These are phyloP conservation scores for Fusarium pseudocircinatum DNA, from an alignment of 2,329 filamentous ascomycete genomes.

Conservation along the genomic window DNA sequence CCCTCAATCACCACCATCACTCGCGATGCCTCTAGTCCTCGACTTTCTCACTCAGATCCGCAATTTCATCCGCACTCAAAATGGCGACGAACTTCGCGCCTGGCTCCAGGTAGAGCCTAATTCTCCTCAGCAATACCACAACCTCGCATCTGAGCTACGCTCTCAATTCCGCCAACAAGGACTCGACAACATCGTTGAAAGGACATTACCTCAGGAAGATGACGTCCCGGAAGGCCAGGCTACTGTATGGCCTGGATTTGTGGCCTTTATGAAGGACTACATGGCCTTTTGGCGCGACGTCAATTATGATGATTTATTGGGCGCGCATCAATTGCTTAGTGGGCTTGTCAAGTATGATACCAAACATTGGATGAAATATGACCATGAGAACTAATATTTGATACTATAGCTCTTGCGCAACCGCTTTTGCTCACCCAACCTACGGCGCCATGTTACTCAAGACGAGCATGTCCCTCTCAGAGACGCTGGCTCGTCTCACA, in stretches of 20 bases:
- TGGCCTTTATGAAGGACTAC: conserved; percentile 83
- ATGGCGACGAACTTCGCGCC: conserved; percentile 72
- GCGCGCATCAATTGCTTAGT: conserved; percentile 79
- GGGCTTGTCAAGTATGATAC: conserved; percentile 76
- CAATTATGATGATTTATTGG: conserved; percentile 77
- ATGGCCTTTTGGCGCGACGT: conserved; percentile 84
- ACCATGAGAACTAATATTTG: not conserved
- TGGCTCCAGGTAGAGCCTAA: conserved; percentile 81
- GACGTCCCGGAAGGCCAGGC: conserved; percentile 71
- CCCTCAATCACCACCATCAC: not conserved
- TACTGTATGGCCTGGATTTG: conserved; percentile 78
- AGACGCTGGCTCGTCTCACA: conserved; percentile 82
- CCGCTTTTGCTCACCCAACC: conserved; percentile 80
- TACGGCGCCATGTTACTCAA: conserved; percentile 85
- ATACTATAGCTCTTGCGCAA: conserved; percentile 75
- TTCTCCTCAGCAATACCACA: conserved; percentile 71
- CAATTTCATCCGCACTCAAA: conserved; percentile 63
- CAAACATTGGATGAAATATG: not conserved
- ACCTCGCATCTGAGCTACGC: conserved; percentile 74
- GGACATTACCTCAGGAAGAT: conserved; percentile 70
- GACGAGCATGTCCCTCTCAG: conserved; percentile 83
- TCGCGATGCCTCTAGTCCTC: conserved; percentile 68
- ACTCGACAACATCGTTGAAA: conserved; percentile 71
- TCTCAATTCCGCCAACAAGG: conserved; percentile 61
- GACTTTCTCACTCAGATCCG: conserved; percentile 75